Base-by-base conservation (phyloP, 2,329 filamentous ascomycete species). In the Alternaria triticina region DNA sequence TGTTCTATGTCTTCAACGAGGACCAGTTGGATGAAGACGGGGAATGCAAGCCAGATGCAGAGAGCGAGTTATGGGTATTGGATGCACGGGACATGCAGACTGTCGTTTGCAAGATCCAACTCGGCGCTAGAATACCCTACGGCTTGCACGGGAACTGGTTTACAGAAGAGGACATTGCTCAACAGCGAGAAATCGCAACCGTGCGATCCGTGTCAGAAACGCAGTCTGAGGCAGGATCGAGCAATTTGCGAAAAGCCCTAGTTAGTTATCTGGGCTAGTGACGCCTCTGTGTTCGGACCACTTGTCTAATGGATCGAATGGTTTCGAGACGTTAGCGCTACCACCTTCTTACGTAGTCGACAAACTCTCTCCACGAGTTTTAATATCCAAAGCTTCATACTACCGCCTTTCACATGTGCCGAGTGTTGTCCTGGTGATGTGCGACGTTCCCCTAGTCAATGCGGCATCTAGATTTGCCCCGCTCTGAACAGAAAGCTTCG, bases 1-100 rank as follows among this genome's bases (percentile, higher is more conserved):
- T 92, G 5, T 89, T 87, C 49, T 92, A 91, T 67, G 89, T 90
- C 1, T 92, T 92, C 65, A 88, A 92, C 65, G 90, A 92, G 69
- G 82, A 83, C 2, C 89, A 92, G 72, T 80, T 91, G 0, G 82
- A 88, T n/a, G 72, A 77, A 2, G 59, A 78, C 0, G 87, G 85
- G 0, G 78, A 84, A 43, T 87, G 85, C 56, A 70, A 61, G n/a
- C 60, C 67, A 9, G 61, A 70, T 1, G 76, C 81, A 0, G 76
- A 77, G 2, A 89, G 86, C 30, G 89, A 92, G 75, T 79, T 92
- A 0, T 93, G 90, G 90, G 82, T 92, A 13, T 83, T 92, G 28
- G 85, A 92, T 70, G 90, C 89, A 0, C 84, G 74, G 63, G 82
- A 82, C 3, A 92, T 93, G 89, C 82, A 74, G 23, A 82, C 87